phyloP scores from a whole-genome alignment of 2,329 filamentous ascomycete genomes.

The Xylaria digitata region DNA sequence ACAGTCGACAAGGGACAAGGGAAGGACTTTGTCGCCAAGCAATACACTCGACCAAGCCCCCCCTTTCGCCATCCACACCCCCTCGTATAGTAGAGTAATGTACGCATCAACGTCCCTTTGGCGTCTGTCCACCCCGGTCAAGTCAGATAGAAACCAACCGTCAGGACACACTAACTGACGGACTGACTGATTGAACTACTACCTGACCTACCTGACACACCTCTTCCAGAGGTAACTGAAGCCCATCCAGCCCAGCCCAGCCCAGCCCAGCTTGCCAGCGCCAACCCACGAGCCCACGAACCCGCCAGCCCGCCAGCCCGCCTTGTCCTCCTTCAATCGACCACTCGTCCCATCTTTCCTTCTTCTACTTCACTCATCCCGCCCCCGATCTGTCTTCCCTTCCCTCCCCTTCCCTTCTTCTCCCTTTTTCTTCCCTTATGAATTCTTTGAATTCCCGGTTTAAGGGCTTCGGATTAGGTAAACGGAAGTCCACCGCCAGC shows the following conservation, averaged over 20 bases:
- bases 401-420: slow-evolving; percentile 37
- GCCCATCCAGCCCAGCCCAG: slow-evolving; percentile 18
- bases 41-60: slow-evolving; percentile 32
- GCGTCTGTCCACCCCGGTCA: slow-evolving; percentile 18
- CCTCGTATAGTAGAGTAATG: slow-evolving; percentile 1
- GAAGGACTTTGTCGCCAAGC: slow-evolving; percentile 38
- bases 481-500: slow-evolving; percentile 77
- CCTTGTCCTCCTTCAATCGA: slow-evolving; percentile 27
- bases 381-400: slow-evolving; percentile 27
- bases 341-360: slow-evolving; percentile 22
- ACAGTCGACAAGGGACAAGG: slow-evolving; percentile 32
- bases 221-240: not conserved
- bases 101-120: slow-evolving; percentile 30
- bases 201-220: not conserved
- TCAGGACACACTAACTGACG: slow-evolving; percentile 7
- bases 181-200: not conserved
- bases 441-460: slow-evolving; percentile 84
- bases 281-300: slow-evolving; percentile 9
- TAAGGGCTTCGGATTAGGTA: slow-evolving; percentile 83
- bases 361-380: slow-evolving; percentile 14
- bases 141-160: slow-evolving; percentile 23
- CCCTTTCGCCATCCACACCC: slow-evolving; percentile 28
- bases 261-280: slow-evolving; percentile 24
- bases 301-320: slow-evolving; percentile 14
- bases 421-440: slow-evolving; percentile 63